Base-by-base conservation (phyloP, 148 eudicot species). In the Fallopia convolvulus region DNA sequence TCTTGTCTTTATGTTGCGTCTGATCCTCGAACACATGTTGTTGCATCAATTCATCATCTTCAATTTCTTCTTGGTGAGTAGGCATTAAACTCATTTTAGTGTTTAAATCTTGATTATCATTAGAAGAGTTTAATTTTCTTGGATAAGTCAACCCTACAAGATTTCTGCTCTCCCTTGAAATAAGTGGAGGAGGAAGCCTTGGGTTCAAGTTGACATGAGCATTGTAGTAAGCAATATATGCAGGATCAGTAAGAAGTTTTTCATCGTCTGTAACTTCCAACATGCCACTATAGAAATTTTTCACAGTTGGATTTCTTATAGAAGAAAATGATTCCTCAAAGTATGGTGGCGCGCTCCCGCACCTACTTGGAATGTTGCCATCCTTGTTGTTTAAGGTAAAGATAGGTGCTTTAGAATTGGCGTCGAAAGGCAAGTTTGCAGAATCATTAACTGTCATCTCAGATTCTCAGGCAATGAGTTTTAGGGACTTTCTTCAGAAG, bases 121-220 rank as follows among this genome's bases (percentile, higher is more conserved):
- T 70, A 20, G 55, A 46, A 13, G 85, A 47, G 23, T 15, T 14
- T 36, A 76, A 46, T 68, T 70, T 85, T 63, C 77, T 77, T 72
- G 79, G 77, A 60, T 30, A 23, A 4, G 39, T 32, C 15, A 63
- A 9, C 78, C 78, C 20, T 41, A 85, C 75, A 23, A 83, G 72
- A 78, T 82, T 80, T 81, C 86, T 84, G 70, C 82, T 89, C 83
- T 86, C 93, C 30, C 82, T 82, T 40, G 91, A 85, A 61, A 84
- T 74, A 32, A 88, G 58, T 42, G 93, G 93, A 52, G 90, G 93
- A 60, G 93, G 93, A 55, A 90, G 84, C 86, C 93, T 83, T 17
- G 93, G 93, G 76, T 90, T 90, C 44, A 86, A 66, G 72, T 90
- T 88, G 74, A 85, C 87, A 82, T 90, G 83, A 26, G 89, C 80